Conservation (phyloP, 345 rosid genomes). For the Aquilaria malaccensis region DNA sequence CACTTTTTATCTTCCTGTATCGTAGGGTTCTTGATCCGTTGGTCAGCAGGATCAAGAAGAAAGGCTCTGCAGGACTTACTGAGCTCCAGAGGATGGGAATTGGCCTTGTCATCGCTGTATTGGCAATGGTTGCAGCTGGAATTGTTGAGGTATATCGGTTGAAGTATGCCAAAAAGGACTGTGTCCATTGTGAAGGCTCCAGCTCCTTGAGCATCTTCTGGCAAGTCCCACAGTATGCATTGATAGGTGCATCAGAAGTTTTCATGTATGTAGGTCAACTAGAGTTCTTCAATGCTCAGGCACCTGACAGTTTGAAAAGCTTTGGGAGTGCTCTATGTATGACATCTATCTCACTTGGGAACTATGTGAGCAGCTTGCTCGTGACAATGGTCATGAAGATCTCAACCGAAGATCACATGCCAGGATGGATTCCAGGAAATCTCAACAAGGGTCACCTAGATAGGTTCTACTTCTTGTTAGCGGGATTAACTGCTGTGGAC, state of each 20-base stretch:
- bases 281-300: slow-evolving; percentile 93
- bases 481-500: slow-evolving; percentile 62
- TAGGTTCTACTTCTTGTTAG: slow-evolving; percentile 87
- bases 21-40: slow-evolving; percentile 80
- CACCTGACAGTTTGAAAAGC: slow-evolving; percentile 96
- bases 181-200: slow-evolving; percentile 75
- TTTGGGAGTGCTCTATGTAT: slow-evolving; percentile 93
- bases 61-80: slow-evolving; percentile 51
- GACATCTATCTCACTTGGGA: slow-evolving; percentile 95
- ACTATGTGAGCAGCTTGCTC: slow-evolving; percentile 95
- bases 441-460: slow-evolving; percentile 96
- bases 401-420: slow-evolving; percentile 78
- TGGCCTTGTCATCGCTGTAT: slow-evolving; percentile 85
- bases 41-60: slow-evolving; percentile 40
- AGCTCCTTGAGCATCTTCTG: slow-evolving; percentile 97
- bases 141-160: slow-evolving; percentile 77
- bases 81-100: slow-evolving; percentile 97
- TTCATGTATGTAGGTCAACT: slow-evolving; percentile 98
- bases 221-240: slow-evolving; percentile 92
- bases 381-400: slow-evolving; percentile 93
- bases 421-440: slow-evolving; percentile 97
- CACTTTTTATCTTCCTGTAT: slow-evolving; percentile 76
- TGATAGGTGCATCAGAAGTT: slow-evolving; percentile 97
- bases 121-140: slow-evolving; percentile 88
- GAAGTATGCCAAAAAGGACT: slow-evolving; percentile 53